phyloP scores from a whole-genome alignment of 2,329 filamentous ascomycete genomes.

The Zymoseptoria ardabiliae region DNA sequence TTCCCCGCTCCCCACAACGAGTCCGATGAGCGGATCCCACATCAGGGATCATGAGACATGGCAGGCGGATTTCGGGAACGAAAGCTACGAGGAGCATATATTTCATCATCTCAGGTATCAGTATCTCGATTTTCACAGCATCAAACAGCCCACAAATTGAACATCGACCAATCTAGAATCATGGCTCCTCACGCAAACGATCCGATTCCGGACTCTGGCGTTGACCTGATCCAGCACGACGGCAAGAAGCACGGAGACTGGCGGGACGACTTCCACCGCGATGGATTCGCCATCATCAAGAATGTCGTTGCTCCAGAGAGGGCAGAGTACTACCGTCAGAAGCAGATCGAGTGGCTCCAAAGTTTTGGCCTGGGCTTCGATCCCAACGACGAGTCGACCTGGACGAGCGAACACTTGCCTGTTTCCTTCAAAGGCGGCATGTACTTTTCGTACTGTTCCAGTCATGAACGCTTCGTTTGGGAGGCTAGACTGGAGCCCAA shows the following conservation, averaged over 20 bases:
- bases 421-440: constrained; percentile 40
- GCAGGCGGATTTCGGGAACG: no score
- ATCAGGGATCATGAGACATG: no score
- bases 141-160: no score
- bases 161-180: background rate
- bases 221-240: constrained; percentile 17
- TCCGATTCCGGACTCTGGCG: constrained; percentile 13
- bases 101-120: no score
- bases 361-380: constrained; percentile 27
- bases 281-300: constrained; percentile 28
- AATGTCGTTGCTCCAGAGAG: constrained; percentile 21
- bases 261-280: constrained; percentile 26
- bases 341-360: constrained; percentile 28
- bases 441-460: constrained; percentile 34
- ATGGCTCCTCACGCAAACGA: constrained; percentile 15
- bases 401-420: constrained; percentile 39
- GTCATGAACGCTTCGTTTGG: constrained; percentile 41
- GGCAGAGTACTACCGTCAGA: constrained; percentile 24
- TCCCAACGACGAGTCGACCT: constrained; percentile 31
- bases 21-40: no score
- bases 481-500: constrained; percentile 36
- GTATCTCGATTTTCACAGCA: no score
- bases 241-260: constrained; percentile 22
- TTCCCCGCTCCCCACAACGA: background rate
- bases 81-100: no score